Evolutionary conservation across 805 yeast species (phyloP).

Genomic region (Ogataea methylovora): DNA sequence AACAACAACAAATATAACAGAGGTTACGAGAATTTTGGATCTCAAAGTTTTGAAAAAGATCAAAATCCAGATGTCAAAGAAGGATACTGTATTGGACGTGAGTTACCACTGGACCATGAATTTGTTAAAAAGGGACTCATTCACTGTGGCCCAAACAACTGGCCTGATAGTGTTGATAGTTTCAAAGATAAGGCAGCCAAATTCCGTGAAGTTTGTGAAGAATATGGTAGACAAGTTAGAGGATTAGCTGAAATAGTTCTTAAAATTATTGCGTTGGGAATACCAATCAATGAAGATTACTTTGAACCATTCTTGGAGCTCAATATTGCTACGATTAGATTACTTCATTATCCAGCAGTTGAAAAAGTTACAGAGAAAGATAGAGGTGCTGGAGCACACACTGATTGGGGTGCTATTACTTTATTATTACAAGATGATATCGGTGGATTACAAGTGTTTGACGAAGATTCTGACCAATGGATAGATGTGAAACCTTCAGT

Average conservation of each 20-base stretch:
- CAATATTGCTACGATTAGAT: slow-evolving; percentile 22
- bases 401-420: slow-evolving; percentile 30
- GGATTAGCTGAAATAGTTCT: slow-evolving; percentile 16
- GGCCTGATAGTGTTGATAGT: slow-evolving; percentile 19
- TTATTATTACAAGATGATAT: slow-evolving; percentile 27
- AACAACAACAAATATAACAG: slow-evolving; percentile 16
- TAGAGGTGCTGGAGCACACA: slow-evolving; percentile 32
- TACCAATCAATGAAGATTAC: slow-evolving; percentile 20
- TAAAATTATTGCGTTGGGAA: slow-evolving; percentile 21
- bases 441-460: slow-evolving; percentile 32
- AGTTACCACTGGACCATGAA: slow-evolving; percentile 6
- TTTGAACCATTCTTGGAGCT: slow-evolving; percentile 17
- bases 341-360: slow-evolving; percentile 27
- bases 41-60: slow-evolving; percentile 12
- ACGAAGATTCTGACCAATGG: slow-evolving; percentile 21
- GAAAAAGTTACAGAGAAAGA: slow-evolving; percentile 19
- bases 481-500: slow-evolving; percentile 20
- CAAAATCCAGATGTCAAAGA: slow-evolving; percentile 25
- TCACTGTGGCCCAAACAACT: slow-evolving; percentile 13
- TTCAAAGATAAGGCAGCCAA: slow-evolving; percentile 21
- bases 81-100: slow-evolving; percentile 25
- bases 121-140: slow-evolving; percentile 7
- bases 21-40: slow-evolving; percentile 19
- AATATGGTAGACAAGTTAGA: slow-evolving; percentile 10
- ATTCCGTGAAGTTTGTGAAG: slow-evolving; percentile 9